Conservation (phyloP, 139 green algal species). For the Dunaliella sp. region DNA sequence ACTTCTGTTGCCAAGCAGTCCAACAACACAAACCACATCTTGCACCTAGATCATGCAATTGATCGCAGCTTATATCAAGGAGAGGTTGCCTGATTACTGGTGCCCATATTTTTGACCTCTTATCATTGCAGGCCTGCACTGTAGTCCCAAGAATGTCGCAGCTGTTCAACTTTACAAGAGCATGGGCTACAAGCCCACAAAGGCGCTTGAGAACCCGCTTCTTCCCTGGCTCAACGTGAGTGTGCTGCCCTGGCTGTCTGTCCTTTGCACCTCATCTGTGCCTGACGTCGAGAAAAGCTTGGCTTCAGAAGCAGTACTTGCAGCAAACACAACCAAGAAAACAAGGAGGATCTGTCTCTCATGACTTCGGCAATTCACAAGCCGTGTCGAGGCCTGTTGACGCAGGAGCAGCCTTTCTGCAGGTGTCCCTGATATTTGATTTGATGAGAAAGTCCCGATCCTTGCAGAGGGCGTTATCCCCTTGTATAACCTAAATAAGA, state of each 20-base stretch:
- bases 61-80: too few relatives aligned
- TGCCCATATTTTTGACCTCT: not conserved
- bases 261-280: not conserved
- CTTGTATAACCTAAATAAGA: too few relatives aligned
- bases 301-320: not conserved
- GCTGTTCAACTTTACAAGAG: slow-evolving; percentile 16
- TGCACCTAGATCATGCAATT: too few relatives aligned
- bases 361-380: too few relatives aligned
- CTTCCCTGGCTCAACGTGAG: slow-evolving; percentile 32
- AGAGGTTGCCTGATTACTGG: not conserved
- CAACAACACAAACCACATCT: too few relatives aligned
- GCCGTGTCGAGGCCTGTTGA: too few relatives aligned
- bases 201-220: slow-evolving; percentile 12
- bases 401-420: not conserved
- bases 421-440: not conserved
- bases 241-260: not conserved
- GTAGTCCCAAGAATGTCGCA: slow-evolving; percentile 28
- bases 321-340: too few relatives aligned
- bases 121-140: slow-evolving; percentile 29
- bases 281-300: not conserved
- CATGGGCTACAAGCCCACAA: slow-evolving; percentile 23
- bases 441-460: too few relatives aligned
- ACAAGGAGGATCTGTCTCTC: too few relatives aligned
- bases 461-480: too few relatives aligned
- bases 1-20: not conserved